phyloP scores from a whole-genome alignment of 306 rosid genomes.

The Erythrophleum fordii region DNA sequence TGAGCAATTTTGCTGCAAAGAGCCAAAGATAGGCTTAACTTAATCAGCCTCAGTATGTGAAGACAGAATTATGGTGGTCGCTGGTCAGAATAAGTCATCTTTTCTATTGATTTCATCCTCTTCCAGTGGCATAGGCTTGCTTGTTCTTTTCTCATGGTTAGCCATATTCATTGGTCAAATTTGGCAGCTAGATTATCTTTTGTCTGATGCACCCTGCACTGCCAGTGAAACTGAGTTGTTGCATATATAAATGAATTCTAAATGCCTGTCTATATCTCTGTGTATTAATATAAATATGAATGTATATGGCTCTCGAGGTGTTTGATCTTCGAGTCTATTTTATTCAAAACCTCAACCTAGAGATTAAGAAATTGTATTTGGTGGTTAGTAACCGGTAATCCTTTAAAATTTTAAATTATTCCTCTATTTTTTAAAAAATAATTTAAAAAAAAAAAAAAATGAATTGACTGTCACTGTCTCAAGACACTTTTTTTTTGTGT shows the following conservation, averaged over 20 bases:
- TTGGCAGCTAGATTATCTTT: background rate
- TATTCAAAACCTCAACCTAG: too few relatives aligned
- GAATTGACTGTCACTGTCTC: background rate
- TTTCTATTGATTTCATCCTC: constrained; percentile 4
- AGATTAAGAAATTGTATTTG: too few relatives aligned
- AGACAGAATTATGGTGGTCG: background rate
- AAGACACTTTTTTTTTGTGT: background rate
- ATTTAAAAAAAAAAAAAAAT: too few relatives aligned
- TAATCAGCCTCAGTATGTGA: background rate
- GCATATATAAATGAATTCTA: background rate
- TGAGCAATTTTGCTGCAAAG: too few relatives aligned
- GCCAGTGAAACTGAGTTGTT: background rate
- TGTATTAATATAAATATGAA: background rate
- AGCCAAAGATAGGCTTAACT: background rate
- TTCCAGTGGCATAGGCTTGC: background rate
- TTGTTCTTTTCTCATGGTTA: background rate
- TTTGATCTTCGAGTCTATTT: background rate
- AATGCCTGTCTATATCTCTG: background rate
- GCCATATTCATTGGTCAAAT: background rate
- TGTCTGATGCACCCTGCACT: background rate
- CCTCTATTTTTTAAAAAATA: background rate
- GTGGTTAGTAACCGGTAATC: background rate
- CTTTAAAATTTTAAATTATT: background rate
- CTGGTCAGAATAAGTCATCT: background rate
- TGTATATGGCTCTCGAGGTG: background rate